Base-by-base conservation (phyloP, 2,329 filamentous ascomycete genomes). In the Torrubiella hemipterigena region DNA sequence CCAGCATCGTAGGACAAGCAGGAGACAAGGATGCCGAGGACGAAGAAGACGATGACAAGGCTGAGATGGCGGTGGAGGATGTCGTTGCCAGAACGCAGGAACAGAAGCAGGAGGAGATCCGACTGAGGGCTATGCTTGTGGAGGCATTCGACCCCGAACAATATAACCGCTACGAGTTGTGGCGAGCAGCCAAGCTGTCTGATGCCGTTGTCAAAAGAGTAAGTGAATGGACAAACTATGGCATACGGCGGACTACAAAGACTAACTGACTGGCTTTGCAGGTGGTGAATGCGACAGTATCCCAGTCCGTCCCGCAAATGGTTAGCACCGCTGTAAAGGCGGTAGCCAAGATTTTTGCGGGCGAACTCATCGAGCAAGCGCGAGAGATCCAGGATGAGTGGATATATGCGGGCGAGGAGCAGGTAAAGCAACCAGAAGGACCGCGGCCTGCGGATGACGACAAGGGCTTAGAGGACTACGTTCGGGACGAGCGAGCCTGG, bases 251-350 rank as follows among this genome's bases (percentile, higher is more conserved):
- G 12, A 24, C 11, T 6, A 26, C 30, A 29, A 19, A 32, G 20
- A 10, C 27, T 37, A 4, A 42, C 39, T n/a, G 21, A 21, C 19
- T 14, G 30, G 5, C n/a, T n/a, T n/a, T n/a, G n/a, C 37, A 77
- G 68, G 71, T 87, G 38, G 77, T 85, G 49, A 89, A 87, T 47
- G 79, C 81, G 36, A 84, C 81, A 2, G 77, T 86, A 7, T 84
- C 79, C 0, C 82, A 87, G 50, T 85, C 79, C 2, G 81, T 84
- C 0, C 79, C 80, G 0, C 65, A 71, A 14, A 79, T 73, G 43
- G 78, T 86, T 30, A 77, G 82, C 38, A 74, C 80, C 15, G 77
- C 79, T n/a, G 78, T 87, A 47, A 77, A 76, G 29, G 74, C 77
- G 0, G 80, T 83, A 14, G 75, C 78, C 29, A 89, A 89, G 54